Conservation (phyloP, 2,329 filamentous ascomycete species). For the Sordariomycetes sp. region DNA sequence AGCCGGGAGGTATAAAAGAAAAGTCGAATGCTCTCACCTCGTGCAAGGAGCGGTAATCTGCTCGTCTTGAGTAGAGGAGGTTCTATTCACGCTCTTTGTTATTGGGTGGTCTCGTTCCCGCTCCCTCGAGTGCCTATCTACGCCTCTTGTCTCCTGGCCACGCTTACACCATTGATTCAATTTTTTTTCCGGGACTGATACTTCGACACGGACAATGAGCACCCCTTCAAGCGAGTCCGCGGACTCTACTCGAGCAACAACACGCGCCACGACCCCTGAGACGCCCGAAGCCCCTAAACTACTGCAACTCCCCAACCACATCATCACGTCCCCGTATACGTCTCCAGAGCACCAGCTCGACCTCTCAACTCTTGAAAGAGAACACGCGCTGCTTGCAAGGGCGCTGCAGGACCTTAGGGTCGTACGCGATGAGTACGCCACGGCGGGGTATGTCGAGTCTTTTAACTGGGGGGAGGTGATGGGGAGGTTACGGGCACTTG, state of each 20-base stretch:
- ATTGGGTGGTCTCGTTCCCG: no score
- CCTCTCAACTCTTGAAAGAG: conserved; percentile 48
- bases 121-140: no score
- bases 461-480: conserved; percentile 68
- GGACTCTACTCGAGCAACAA: conserved; percentile 1
- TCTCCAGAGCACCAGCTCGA: conserved; percentile 59
- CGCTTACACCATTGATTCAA: no score
- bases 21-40: no score
- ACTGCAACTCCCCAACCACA: not conserved
- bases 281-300: no score
- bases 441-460: conserved; percentile 53
- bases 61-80: no score
- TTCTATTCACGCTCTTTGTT: no score
- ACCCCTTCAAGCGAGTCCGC: not conserved
- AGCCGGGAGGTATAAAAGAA: not conserved
- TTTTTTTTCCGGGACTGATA: not conserved
- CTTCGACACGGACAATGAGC: not conserved
- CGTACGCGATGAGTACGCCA: conserved; percentile 60
- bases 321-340: conserved; percentile 67
- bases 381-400: conserved; percentile 57
- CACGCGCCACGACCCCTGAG: not conserved
- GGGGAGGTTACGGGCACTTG: conserved; percentile 38
- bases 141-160: no score
- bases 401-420: conserved; percentile 54
- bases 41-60: no score